Percentiles rank a stretch among this genome's conserved stretches.
These are phyloP conservation scores for Amauroascus verrucosus DNA, from an alignment of 2,329 filamentous ascomycete genomes.

Conservation along the genomic window DNA sequence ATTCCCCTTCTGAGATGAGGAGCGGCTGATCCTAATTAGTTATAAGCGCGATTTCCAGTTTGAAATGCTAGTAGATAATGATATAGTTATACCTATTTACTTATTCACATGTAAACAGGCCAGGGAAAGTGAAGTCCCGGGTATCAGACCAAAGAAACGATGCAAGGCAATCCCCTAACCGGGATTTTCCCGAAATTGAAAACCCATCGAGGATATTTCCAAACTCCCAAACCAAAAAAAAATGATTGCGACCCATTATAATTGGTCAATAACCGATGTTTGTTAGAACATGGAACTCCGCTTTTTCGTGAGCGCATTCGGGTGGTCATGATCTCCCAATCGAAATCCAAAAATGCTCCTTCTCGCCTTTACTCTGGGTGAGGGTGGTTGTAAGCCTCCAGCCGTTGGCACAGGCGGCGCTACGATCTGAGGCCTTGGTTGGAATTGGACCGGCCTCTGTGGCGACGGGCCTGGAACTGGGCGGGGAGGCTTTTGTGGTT, in stretches of 20 bases:
- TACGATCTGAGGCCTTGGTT: constrained; percentile 16
- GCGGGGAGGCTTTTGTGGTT: not conserved
- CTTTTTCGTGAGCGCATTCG: constrained; percentile 35
- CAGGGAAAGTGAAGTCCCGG: not conserved
- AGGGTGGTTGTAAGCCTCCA: constrained; percentile 19
- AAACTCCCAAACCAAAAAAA: not conserved
- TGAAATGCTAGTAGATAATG: too few relatives aligned
- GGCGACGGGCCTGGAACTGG: not conserved
- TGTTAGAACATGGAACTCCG: constrained; percentile 36
- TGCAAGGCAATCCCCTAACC: not conserved
- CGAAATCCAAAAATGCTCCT: constrained; percentile 39
- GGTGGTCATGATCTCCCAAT: constrained; percentile 21
- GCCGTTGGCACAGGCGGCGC: constrained; percentile 8
- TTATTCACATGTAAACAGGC: too few relatives aligned
- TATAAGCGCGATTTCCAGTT: too few relatives aligned
- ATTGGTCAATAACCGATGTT: not conserved
- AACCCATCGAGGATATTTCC: not conserved
- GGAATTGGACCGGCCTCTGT: not conserved
- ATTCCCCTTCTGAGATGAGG: too few relatives aligned
- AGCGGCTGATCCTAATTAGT: too few relatives aligned
- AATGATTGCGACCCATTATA: not conserved
- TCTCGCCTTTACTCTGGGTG: constrained; percentile 26
- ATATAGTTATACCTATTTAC: too few relatives aligned
- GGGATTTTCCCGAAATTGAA: not conserved
- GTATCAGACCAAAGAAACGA: not conserved